phyloP scores from a whole-genome alignment of 306 rosid genomes.

The Hylodesmum podocarpum region DNA sequence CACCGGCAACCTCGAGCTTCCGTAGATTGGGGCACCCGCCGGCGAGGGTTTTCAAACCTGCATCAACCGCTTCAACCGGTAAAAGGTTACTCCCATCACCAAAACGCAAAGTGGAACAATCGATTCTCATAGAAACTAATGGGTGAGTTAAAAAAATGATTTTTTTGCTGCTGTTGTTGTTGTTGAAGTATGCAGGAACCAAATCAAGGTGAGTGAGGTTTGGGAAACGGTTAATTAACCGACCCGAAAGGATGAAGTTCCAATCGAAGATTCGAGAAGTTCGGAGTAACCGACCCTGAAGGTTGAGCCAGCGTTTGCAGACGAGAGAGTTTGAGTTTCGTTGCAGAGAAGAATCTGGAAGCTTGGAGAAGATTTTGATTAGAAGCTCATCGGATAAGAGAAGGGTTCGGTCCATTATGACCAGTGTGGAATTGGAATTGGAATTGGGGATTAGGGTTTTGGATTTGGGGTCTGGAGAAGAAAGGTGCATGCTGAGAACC shows the following conservation, averaged over 20 bases:
- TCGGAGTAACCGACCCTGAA: constrained; percentile 24
- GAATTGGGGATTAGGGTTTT: constrained; percentile 10
- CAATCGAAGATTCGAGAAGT: not conserved
- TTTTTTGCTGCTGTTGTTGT: too few species aligned
- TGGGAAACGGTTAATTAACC: constrained; percentile 23
- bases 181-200: too few species aligned
- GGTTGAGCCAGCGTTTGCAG: constrained; percentile 34
- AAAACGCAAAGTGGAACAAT: not conserved
- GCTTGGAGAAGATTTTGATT: constrained; percentile 21
- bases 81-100: not conserved
- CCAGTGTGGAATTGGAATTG: not conserved
- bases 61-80: constrained; percentile 5
- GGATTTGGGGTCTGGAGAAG: constrained; percentile 31
- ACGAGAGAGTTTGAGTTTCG: constrained; percentile 23
- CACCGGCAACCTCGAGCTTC: constrained; percentile 9
- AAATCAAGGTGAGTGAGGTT: constrained; percentile 28
- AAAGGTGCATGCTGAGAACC: constrained; percentile 29
- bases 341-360: constrained; percentile 27
- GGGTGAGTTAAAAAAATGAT: too few species aligned
- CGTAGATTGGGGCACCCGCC: constrained; percentile 24
- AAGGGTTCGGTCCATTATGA: constrained; percentile 1
- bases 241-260: constrained; percentile 28
- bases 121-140: too few species aligned
- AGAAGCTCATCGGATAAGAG: constrained; percentile 33
- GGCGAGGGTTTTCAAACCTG: not conserved